Evolutionary conservation across 2,329 filamentous ascomycete genomes (phyloP), one percentile per base, ranked within the genome.

Genomic region (Stachybotrys echinatus): DNA sequence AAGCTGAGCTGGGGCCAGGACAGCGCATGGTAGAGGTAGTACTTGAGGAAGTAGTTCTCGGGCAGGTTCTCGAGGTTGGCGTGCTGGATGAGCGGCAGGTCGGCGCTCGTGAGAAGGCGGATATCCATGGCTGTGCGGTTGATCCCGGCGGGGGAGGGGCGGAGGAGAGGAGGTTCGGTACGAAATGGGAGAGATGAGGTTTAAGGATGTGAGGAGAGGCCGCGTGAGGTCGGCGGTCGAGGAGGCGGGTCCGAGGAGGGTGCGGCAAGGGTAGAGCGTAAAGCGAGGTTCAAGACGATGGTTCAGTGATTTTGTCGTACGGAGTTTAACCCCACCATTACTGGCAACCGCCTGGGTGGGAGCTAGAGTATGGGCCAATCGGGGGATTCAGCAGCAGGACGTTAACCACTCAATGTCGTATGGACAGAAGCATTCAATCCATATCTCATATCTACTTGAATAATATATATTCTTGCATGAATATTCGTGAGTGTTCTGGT

Each of bases 41-140:
- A 99, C 81, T 99, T 99, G 74, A 96, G 89, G 71, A 97, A 97
- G 82, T 99, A 99, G 79, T 99, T 99, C 73, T 99, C 94, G 57
- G 94, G 94, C 48, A 99, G 81, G 76, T 99, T 99, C 69, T 95
- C 95, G 68, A 99, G 92, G 77, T 99, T 97, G 66, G 92, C 92
- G 71, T 95, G 91, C 75, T 99, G 94, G 67, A 99, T 91, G 66
- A 94, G 85, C 58, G 89, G 89, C 58, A 95, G 88, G 73, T 95
- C 89, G 55, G 84, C 87, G 56, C 89, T 78, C 58, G 83, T 86
- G 59, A 99, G 84, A 56, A 94, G 77, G 57, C 92, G 87, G 72
- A 99, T 95, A 74, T 95, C 89, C 89, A 95, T 97, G 70, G 54
- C 73, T 71, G 57, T 34, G 48, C 45, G 37, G 23, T 20, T 10